These are phyloP conservation scores for Plasmodium chabaudi DNA, from an alignment of 169 alveolate species.

Conservation along the genomic window DNA sequence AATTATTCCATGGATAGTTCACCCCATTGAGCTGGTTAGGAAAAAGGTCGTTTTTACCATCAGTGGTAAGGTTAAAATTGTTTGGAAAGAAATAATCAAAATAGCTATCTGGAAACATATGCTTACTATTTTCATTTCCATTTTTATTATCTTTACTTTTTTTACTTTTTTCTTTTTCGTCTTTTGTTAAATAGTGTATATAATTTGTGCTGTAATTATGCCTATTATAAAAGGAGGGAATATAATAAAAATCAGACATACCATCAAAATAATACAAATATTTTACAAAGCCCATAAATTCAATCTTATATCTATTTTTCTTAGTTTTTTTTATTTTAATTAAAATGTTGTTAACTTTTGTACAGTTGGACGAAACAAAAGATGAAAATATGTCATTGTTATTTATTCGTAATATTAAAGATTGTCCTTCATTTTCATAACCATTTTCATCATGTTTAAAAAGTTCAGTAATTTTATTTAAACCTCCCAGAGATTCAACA, in stretches of 20 bases:
- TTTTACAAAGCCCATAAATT: slow-evolving; percentile 59
- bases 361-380: slow-evolving; percentile 46
- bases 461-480: slow-evolving; percentile 60
- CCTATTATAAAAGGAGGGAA: slow-evolving; percentile 70
- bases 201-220: slow-evolving; percentile 43
- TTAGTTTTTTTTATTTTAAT: slow-evolving; percentile 64
- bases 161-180: neutral
- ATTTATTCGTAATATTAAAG: slow-evolving; percentile 42
- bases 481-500: slow-evolving; percentile 72
- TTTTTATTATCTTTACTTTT: neutral
- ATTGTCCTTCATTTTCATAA: slow-evolving; percentile 18
- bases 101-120: too few relatives aligned
- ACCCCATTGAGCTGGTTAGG: too few relatives aligned
- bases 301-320: slow-evolving; percentile 51
- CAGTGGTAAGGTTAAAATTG: too few relatives aligned
- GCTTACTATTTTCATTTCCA: too few relatives aligned
- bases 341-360: slow-evolving; percentile 62
- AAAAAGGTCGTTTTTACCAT: too few relatives aligned
- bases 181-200: slow-evolving; percentile 52
- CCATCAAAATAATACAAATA: slow-evolving; percentile 69
- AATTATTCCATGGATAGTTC: too few relatives aligned
- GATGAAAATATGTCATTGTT: slow-evolving; percentile 74
- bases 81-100: too few relatives aligned
- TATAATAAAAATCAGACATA: slow-evolving; percentile 68
- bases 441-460: slow-evolving; percentile 13